These are phyloP conservation scores for Myriosclerotinia duriaeana DNA, from an alignment of 2,329 filamentous ascomycete species.

Conservation along the genomic window DNA sequence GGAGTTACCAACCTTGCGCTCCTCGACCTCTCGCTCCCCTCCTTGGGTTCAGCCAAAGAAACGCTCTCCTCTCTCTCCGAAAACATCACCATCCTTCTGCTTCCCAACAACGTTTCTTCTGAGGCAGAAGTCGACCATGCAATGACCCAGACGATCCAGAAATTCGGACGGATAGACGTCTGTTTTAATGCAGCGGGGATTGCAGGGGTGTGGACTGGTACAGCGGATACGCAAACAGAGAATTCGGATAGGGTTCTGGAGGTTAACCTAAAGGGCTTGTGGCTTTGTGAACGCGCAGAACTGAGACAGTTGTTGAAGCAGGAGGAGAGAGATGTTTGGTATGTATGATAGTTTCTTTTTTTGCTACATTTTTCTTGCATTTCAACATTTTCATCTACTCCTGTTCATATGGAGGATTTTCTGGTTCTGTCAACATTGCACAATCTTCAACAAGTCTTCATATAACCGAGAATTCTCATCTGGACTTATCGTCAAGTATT, in stretches of 20 bases:
- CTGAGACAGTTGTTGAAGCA: conserved; percentile 37
- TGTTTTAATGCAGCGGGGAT: conserved; percentile 53
- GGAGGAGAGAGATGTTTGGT: conserved; percentile 32
- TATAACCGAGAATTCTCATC: too few relatives aligned
- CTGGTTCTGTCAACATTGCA: too few relatives aligned
- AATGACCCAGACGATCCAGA: conserved; percentile 44
- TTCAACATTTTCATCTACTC: neutral
- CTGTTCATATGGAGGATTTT: too few relatives aligned
- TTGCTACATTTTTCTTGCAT: neutral
- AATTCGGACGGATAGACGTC: conserved; percentile 54
- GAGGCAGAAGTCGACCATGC: conserved; percentile 31
- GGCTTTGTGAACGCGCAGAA: conserved; percentile 43
- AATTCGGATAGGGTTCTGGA: conserved; percentile 38
- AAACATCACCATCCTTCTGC: conserved; percentile 19
- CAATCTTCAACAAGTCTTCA: too few relatives aligned
- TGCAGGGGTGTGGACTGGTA: conserved; percentile 25
- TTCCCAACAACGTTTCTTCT: conserved; percentile 26
- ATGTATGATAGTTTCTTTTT: neutral
- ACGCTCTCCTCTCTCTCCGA: conserved; percentile 5
- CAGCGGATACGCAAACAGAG: conserved; percentile 30
- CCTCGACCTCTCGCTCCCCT: conserved; percentile 26
- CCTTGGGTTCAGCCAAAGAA: conserved; percentile 9
- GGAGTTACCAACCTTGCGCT: conserved; percentile 30
- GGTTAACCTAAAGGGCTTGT: conserved; percentile 43
- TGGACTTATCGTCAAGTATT: too few relatives aligned